Evolutionary conservation across 192 early-diverging fungal species (phyloP), one percentile per base, ranked within the genome.

Genomic region (Pilobolus umbonatus): DNA sequence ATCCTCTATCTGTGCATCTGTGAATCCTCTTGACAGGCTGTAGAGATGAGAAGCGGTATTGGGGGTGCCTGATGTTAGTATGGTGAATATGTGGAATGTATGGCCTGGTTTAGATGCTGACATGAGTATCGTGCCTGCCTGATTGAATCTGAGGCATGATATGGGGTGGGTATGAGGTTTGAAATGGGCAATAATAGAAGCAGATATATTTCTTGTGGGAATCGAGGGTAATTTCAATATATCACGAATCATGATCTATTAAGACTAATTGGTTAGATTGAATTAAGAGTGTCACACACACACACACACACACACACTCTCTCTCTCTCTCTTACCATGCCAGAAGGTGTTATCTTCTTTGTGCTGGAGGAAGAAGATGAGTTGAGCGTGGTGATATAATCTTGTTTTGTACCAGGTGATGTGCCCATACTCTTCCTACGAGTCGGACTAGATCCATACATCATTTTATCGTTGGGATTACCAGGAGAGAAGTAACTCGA

Each of bases 1-100:
- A 57, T 80, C 78, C 57, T 89, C 85, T 12, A 93, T 78, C 25
- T 65, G 78, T 6, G 89, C 91, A 49, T 83, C 73, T 0, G 91
- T 93, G 57, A 81, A 86, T 7, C 91, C 91, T 15, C 91, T 79
- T n/a, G 88, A 76, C 30, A 91, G 75, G 38, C 80, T 80, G 55
- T 90, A 93, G 6, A 93, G 30, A 62, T 80, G 81, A 7, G 71
- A 57, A 10, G 65, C 66, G 11, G 71, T 71, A 28, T 57, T 51
- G 40, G 60, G 53, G 2, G 40, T 71, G 35, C 46, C 53, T 15
- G 63, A 65, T n/a, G 64, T 61, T 14, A 67, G 61, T 12, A 90
- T 52, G 25, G 80, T 71, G 69, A 85, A 91, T 3, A 91, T 62
- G 39, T 88, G 85, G 61, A 91, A 88, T 9, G 82, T 86, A 40